phyloP scores from a whole-genome alignment of 1,284 basidiomycete genomes.

The Amylostereum chailletii region DNA sequence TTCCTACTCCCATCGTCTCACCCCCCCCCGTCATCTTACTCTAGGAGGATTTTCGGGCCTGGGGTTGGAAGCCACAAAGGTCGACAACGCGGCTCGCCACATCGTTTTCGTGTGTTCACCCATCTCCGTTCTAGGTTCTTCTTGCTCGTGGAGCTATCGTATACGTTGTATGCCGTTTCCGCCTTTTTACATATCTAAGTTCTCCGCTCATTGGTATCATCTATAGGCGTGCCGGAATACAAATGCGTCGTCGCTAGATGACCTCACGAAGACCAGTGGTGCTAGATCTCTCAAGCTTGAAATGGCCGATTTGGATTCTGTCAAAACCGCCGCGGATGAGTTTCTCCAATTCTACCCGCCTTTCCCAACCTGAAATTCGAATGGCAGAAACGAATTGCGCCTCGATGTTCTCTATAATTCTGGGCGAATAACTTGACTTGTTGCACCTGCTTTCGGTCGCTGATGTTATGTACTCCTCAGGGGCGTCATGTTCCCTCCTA shows the following conservation, averaged over 20 bases:
- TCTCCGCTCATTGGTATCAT: background rate
- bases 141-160: background rate
- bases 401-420: background rate
- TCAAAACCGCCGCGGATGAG: background rate
- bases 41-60: background rate
- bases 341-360: background rate
- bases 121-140: background rate
- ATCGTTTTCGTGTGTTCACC: background rate
- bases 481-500: conserved; percentile 31
- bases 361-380: background rate
- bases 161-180: background rate
- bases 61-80: background rate
- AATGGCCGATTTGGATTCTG: background rate
- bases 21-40: background rate
- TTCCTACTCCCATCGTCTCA: background rate
- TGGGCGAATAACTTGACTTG: background rate
- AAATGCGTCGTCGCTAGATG: background rate
- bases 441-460: background rate
- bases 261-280: background rate
- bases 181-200: background rate
- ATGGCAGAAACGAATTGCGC: background rate
- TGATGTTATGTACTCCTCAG: conserved; percentile 13
- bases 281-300: background rate
- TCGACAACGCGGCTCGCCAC: background rate
- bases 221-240: background rate